phyloP scores from a whole-genome alignment of 2,329 filamentous ascomycete species.

The Trichothecium roseum region DNA sequence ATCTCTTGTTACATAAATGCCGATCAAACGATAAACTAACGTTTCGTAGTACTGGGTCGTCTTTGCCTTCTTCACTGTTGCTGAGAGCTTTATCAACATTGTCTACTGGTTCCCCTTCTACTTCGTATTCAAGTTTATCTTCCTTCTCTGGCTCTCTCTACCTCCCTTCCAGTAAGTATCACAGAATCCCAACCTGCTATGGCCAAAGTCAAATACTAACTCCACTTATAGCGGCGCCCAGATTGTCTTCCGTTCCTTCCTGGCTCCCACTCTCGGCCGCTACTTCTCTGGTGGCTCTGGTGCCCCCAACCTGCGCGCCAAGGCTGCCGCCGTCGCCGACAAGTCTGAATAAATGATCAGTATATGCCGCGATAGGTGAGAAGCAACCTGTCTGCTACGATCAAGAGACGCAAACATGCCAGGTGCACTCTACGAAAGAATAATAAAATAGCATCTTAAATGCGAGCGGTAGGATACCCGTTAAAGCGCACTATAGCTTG shows the following conservation, averaged over 20 bases:
- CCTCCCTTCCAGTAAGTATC: constrained; percentile 78
- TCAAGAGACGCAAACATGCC: no score
- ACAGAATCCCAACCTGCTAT: neutral
- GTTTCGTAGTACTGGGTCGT: constrained; percentile 72
- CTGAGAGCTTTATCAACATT: constrained; percentile 74
- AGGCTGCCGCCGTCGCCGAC: constrained; percentile 63
- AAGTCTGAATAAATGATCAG: constrained; percentile 49
- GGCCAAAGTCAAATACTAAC: no score
- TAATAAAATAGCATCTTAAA: no score
- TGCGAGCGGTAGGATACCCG: no score
- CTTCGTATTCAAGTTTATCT: constrained; percentile 98
- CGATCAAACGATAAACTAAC: constrained; percentile 20
- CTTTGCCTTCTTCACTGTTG: constrained; percentile 70
- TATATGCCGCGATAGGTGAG: no score
- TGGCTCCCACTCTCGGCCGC: constrained; percentile 82
- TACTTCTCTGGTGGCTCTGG: constrained; percentile 76
- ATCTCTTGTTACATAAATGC: neutral
- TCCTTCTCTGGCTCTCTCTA: constrained; percentile 95
- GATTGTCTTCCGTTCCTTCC: constrained; percentile 91
- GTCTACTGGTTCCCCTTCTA: constrained; percentile 98
- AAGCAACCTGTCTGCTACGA: no score
- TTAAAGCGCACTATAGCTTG: no score
- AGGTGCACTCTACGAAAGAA: no score
- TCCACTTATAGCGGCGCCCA: constrained; percentile 76
- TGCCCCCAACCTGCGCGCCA: constrained; percentile 77